Base-by-base conservation (phyloP, 495 filamentous ascomycete genomes). In the Penicillium daleae region DNA sequence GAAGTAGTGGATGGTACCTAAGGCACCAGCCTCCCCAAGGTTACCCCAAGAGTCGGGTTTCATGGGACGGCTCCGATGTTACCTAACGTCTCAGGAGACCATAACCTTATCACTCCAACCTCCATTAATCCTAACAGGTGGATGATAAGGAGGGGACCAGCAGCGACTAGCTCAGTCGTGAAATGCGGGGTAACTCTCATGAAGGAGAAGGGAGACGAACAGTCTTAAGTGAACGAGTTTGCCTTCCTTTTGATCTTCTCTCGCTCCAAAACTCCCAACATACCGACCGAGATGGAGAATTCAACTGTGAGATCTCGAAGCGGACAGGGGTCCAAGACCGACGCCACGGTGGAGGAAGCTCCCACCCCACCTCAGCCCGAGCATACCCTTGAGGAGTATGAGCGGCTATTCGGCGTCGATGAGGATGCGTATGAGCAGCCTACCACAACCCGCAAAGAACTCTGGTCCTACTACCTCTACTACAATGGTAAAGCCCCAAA, bases 391-490 rank as follows among this genome's bases (percentile, higher is more conserved):
- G 65, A 66, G 35, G 75, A 76, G 53, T 75, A 77, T 57, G 76
- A 80, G 35, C 74, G 66, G 24, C 65, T 83, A 0, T 81, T 81
- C 32, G 70, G 73, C 17, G 71, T 73, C 15, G 72, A 75, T 49
- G 76, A 76, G 57, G 76, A 78, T 51, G 66, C 72, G 6, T 73
- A 72, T 60, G 72, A 74, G 19, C 76, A 80, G 54, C 80, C 80
- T 6, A 81, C 78, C 12, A 83, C 80, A 17, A 80, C 76, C 0
- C 67, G 78, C 27, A 78, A 68, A 57, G 80, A 83, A 57, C 65
- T 83, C 1, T 83, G 79, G 80, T 76, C 78, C 3, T 83, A 83
- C 56, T 83, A 83, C 61, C 77, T 83, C 15, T 80, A 82, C 54
- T 77, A 78, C 52, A 77, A 83, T 53, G 80, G 78, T 71, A 56